phyloP scores from a whole-genome alignment of 495 filamentous ascomycete species.

The Penicillium mononematosum region DNA sequence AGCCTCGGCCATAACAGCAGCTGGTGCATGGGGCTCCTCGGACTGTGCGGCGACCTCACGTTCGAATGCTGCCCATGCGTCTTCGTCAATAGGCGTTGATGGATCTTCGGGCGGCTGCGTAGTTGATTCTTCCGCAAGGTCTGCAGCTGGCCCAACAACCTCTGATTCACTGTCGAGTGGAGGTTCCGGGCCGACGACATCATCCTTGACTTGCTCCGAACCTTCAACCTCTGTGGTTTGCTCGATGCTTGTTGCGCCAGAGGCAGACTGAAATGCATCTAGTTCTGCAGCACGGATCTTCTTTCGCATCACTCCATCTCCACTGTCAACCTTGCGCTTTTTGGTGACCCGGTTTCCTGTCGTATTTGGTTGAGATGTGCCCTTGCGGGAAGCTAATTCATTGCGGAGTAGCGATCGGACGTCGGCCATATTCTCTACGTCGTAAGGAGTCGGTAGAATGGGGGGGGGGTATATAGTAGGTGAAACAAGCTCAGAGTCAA shows the following conservation, averaged over 20 bases:
- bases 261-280: constrained; percentile 26
- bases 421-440: constrained; percentile 64
- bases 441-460: background rate
- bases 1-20: constrained; percentile 34
- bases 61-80: constrained; percentile 90
- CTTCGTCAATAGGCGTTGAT: constrained; percentile 61
- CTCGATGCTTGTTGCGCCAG: constrained; percentile 26
- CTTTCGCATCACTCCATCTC: constrained; percentile 48
- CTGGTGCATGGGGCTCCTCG: constrained; percentile 32
- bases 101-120: constrained; percentile 15
- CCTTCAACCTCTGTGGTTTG: constrained; percentile 26
- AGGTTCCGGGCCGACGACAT: constrained; percentile 28
- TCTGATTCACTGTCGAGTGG: constrained; percentile 25
- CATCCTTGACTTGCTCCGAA: constrained; percentile 33
- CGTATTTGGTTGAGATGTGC: constrained; percentile 47
- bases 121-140: constrained; percentile 20
- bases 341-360: constrained; percentile 48
- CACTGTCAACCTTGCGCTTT: constrained; percentile 57
- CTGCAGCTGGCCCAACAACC: constrained; percentile 6
- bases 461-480: background rate
- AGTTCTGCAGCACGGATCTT: constrained; percentile 42
- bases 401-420: constrained; percentile 78
- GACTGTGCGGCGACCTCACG: constrained; percentile 70
- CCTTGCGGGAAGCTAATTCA: constrained; percentile 74
- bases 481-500: constrained; percentile 7